Evolutionary conservation across 257 asterid species (phyloP).

Genomic region (Cordia subcordata): DNA sequence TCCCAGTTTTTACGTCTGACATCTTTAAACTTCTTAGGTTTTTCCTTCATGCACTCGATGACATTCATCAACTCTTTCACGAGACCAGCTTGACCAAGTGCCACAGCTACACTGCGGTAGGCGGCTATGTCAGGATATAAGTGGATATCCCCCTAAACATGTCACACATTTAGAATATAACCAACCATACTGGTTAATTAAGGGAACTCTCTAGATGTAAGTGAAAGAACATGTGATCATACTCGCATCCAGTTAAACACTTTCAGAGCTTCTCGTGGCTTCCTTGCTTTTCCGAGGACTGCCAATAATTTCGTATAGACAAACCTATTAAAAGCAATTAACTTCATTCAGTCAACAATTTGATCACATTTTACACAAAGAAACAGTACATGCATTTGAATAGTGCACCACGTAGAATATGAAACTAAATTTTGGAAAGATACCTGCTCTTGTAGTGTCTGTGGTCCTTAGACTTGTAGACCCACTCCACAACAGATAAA

Average conservation of each 20-base stretch:
- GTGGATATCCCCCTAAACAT: conserved; percentile 59
- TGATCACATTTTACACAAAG: not conserved
- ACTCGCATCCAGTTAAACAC: conserved; percentile 84
- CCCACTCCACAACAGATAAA: conserved; percentile 77
- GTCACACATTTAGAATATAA: conserved; percentile 7
- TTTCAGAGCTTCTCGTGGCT: conserved; percentile 72
- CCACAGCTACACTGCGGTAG: conserved; percentile 74
- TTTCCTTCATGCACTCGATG: conserved; percentile 71
- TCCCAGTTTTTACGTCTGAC: conserved; percentile 67
- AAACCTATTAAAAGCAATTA: conserved; percentile 46
- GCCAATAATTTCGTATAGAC: conserved; percentile 82
- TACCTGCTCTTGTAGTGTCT: conserved; percentile 73
- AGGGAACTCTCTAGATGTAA: conserved; percentile 2
- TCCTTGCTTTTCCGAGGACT: conserved; percentile 73
- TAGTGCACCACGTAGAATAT: conserved; percentile 9
- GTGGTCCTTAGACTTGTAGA: conserved; percentile 67
- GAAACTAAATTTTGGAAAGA: not conserved
- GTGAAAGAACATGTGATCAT: not conserved
- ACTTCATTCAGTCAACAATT: conserved; percentile 3
- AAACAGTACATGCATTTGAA: not conserved
- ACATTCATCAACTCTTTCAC: conserved; percentile 69
- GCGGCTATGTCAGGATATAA: conserved; percentile 97
- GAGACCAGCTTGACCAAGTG: conserved; percentile 88
- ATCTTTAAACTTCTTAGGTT: conserved; percentile 55
- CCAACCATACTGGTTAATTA: conserved; percentile 9